phyloP scores from a whole-genome alignment of 108 stramenopile genomes.

The Chaetoceros muelleri region DNA sequence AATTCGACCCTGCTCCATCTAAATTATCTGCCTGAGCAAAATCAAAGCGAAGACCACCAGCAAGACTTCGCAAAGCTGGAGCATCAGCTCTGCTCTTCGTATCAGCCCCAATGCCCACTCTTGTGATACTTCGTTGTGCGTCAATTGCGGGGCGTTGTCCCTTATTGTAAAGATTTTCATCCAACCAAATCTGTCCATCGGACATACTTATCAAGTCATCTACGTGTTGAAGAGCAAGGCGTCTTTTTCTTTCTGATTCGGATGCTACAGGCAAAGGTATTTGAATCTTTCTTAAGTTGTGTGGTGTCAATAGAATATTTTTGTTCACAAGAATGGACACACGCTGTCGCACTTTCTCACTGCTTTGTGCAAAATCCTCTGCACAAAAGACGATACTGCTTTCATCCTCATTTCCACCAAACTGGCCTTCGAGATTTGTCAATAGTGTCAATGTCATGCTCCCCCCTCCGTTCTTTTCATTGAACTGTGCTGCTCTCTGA shows the following conservation, averaged over 20 bases:
- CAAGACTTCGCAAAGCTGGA: slow-evolving; percentile 66
- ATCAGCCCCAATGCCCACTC: slow-evolving; percentile 83
- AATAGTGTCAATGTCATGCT: slow-evolving; percentile 66
- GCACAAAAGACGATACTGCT: slow-evolving; percentile 27
- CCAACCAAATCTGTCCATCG: slow-evolving; percentile 82
- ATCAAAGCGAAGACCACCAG: slow-evolving; percentile 68
- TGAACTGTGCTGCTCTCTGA: slow-evolving; percentile 80
- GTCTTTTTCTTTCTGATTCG: slow-evolving; percentile 41
- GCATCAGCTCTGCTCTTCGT: slow-evolving; percentile 81
- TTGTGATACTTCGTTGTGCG: slow-evolving; percentile 68
- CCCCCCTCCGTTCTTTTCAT: slow-evolving; percentile 58
- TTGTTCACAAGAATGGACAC: slow-evolving; percentile 48
- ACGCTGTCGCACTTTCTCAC: slow-evolving; percentile 50
- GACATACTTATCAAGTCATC: slow-evolving; percentile 89
- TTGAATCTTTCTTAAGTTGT: slow-evolving; percentile 67
- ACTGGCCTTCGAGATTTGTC: slow-evolving; percentile 35
- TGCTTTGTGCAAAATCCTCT: slow-evolving; percentile 55
- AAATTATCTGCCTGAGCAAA: slow-evolving; percentile 67
- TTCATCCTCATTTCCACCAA: slow-evolving; percentile 15
- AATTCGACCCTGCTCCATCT: slow-evolving; percentile 31
- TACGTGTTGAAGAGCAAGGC: slow-evolving; percentile 69
- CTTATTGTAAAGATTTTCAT: slow-evolving; percentile 25
- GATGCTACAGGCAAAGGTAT: slow-evolving; percentile 63
- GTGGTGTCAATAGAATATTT: slow-evolving; percentile 70
- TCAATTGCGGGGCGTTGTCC: slow-evolving; percentile 72